Conservation (phyloP, 1,139 yeast species). For the Taphrina confusa region DNA sequence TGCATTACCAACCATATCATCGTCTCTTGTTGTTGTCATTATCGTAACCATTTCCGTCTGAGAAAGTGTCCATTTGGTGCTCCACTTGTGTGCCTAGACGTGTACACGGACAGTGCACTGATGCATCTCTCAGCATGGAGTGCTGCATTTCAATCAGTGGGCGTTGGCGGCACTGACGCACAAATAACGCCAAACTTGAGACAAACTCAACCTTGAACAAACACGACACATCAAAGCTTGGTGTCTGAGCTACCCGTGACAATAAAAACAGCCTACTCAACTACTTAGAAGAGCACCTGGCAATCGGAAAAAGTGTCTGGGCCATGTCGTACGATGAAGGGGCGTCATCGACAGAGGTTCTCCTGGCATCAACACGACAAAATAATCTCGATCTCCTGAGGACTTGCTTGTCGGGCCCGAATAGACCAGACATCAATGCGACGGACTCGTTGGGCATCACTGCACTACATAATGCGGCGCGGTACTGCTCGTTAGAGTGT, state of each 20-base stretch:
- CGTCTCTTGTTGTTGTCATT: too few relatives aligned
- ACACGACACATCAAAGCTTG: too few relatives aligned
- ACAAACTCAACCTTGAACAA: not conserved
- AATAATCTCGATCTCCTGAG: constrained; percentile 29
- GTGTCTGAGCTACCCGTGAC: too few relatives aligned
- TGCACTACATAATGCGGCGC: constrained; percentile 78
- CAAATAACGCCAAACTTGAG: not conserved
- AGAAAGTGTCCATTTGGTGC: too few relatives aligned
- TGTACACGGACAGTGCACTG: too few relatives aligned
- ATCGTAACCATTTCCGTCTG: not conserved
- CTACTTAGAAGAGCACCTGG: too few relatives aligned
- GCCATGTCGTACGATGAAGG: constrained; percentile 26
- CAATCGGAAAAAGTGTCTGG: too few relatives aligned
- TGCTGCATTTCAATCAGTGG: too few relatives aligned
- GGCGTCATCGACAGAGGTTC: constrained; percentile 25
- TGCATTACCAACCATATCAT: too few relatives aligned
- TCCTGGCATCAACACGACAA: constrained; percentile 23
- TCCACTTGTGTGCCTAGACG: too few relatives aligned
- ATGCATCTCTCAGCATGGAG: too few relatives aligned
- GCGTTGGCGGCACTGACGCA: constrained; percentile 15
- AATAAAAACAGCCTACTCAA: too few relatives aligned
- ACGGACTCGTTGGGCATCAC: constrained; percentile 85
- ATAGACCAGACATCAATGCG: constrained; percentile 64
- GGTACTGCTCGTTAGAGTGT: constrained; percentile 73
- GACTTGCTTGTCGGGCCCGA: constrained; percentile 35